Conservation (phyloP, 352 stramenopile genomes). For the Peronosclerospora sorghi region DNA sequence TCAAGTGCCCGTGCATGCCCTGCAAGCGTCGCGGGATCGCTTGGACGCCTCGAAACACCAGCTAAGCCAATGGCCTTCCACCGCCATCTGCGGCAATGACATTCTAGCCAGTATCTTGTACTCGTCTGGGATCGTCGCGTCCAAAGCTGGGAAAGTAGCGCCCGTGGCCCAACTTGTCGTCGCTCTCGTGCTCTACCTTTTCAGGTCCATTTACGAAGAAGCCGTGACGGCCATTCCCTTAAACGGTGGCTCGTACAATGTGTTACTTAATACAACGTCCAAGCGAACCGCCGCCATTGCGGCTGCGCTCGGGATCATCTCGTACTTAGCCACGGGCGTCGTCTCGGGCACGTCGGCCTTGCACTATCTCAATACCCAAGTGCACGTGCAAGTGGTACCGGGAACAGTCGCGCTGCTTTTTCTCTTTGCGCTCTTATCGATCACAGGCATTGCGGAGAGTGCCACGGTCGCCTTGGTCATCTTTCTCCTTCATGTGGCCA, state of each 20-base stretch:
- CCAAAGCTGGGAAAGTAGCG: conserved; percentile 75
- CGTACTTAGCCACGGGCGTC: conserved; percentile 84
- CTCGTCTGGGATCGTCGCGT: conserved; percentile 52
- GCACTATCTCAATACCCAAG: conserved; percentile 49
- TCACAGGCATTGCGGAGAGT: conserved; percentile 82
- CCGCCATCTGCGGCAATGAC: conserved; percentile 88
- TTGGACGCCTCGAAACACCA: conserved; percentile 18
- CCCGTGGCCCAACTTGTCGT: conserved; percentile 78
- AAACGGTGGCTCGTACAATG: conserved; percentile 88
- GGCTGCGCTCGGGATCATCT: conserved; percentile 84
- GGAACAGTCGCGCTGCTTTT: conserved; percentile 57
- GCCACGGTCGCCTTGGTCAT: conserved; percentile 74
- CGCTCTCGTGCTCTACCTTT: conserved; percentile 51
- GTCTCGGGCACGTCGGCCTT: conserved; percentile 51
- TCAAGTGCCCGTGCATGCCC: conserved; percentile 13
- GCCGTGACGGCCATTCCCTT: conserved; percentile 84
- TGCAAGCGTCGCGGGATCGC: conserved; percentile 17
- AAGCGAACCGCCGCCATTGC: conserved; percentile 84
- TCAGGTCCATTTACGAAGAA: conserved; percentile 86
- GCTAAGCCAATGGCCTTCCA: conserved; percentile 77
- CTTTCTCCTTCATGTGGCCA: conserved; percentile 74
- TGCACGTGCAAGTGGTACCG: conserved; percentile 28
- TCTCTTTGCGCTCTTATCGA: conserved; percentile 70
- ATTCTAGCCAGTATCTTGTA: conserved; percentile 86
- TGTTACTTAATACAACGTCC: conserved; percentile 86